Percentiles rank a stretch among this genome's conserved stretches.
Conservation (phyloP, 345 rosid genomes). For the Atalantia buxifolia region DNA sequence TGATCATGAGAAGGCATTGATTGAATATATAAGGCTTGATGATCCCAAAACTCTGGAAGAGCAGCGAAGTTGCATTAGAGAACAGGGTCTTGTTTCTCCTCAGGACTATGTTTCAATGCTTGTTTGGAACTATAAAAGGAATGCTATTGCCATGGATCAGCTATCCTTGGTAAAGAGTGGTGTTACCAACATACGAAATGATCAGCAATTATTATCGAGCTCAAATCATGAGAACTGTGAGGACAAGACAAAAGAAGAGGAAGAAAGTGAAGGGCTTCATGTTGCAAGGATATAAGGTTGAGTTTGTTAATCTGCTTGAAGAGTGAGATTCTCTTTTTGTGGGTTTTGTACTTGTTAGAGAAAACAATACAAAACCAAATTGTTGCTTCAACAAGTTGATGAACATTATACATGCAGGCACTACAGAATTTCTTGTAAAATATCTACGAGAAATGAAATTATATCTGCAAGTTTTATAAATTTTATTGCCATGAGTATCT, state of each 20-base stretch:
- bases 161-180: conserved; percentile 42
- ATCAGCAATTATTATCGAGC: conserved; percentile 34
- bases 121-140: conserved; percentile 96
- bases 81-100: conserved; percentile 84
- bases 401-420: not conserved
- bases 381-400: not conserved
- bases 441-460: not conserved
- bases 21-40: conserved; percentile 74
- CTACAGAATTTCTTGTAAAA: not conserved
- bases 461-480: not conserved
- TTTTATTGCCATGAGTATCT: not conserved
- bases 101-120: conserved; percentile 91
- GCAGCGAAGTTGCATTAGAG: conserved; percentile 58
- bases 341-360: not conserved
- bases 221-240: conserved; percentile 32
- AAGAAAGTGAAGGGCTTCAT: conserved; percentile 40
- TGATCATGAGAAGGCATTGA: conserved; percentile 76
- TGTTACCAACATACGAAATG: conserved; percentile 20
- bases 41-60: conserved; percentile 76
- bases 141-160: conserved; percentile 64
- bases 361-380: not conserved
- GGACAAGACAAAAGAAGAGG: conserved; percentile 30
- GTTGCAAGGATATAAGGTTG: conserved; percentile 41
- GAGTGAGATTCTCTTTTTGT: not conserved
- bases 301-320: not conserved